phyloP scores from a whole-genome alignment of 306 rosid genomes.

The Sesbania bispinosa region DNA sequence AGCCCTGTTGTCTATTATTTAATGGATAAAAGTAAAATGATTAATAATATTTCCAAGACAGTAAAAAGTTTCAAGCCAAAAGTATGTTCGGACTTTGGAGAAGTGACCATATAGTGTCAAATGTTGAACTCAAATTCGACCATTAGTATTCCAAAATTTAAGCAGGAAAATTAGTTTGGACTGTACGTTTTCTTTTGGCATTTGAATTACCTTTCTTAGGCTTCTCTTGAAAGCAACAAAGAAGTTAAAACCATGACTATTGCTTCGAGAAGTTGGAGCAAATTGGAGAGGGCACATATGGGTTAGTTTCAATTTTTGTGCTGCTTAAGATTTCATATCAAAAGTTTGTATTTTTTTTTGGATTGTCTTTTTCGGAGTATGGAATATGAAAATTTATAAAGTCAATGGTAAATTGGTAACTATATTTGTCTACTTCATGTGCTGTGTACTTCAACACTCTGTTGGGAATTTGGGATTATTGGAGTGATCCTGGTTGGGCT shows the following conservation, averaged over 20 bases:
- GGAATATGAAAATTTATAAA: background rate
- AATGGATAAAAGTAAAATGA: too few relatives aligned
- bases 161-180: background rate
- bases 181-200: background rate
- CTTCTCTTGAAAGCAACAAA: background rate
- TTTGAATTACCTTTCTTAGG: background rate
- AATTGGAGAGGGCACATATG: slow-evolving; percentile 95
- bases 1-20: background rate
- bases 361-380: background rate
- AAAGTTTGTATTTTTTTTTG: background rate
- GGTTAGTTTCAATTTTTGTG: slow-evolving; percentile 37
- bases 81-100: background rate
- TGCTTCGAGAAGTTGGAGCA: slow-evolving; percentile 97
- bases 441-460: background rate
- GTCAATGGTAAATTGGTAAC: background rate
- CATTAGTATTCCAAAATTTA: background rate
- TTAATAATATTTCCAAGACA: too few relatives aligned
- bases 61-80: background rate
- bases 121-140: background rate
- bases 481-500: background rate
- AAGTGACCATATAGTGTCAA: background rate
- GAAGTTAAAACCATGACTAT: too few relatives aligned
- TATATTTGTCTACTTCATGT: background rate
- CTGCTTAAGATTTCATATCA: background rate
- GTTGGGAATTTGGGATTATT: background rate